Percentiles rank a stretch among this genome's conserved stretches.
Conservation (phyloP, 1,284 basidiomycete species). For the Marasmius tenuissimus region DNA sequence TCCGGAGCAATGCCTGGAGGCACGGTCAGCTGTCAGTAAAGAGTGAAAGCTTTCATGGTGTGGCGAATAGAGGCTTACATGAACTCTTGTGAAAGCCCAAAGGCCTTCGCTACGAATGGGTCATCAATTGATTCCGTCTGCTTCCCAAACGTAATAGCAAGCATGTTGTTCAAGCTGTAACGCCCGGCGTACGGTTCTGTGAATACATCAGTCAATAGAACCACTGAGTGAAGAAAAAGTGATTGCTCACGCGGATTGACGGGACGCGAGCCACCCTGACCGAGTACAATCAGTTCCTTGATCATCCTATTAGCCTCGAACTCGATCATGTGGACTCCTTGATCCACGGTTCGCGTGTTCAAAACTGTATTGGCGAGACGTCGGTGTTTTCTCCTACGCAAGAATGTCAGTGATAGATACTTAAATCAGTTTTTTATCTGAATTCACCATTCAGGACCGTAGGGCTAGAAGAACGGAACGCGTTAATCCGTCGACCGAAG, state of each 20-base stretch:
- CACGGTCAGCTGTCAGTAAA: background rate
- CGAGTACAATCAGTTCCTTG: constrained; percentile 30
- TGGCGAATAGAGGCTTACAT: constrained; percentile 23
- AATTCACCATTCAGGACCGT: background rate
- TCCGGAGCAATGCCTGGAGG: constrained; percentile 24
- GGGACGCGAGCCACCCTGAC: constrained; percentile 28
- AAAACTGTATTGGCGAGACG: constrained; percentile 33
- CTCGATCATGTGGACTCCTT: constrained; percentile 33
- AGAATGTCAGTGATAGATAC: background rate
- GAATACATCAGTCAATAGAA: background rate
- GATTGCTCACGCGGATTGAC: constrained; percentile 36
- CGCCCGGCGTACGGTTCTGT: constrained; percentile 5
- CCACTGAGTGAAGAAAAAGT: constrained; percentile 26
- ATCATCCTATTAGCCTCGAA: constrained; percentile 36
- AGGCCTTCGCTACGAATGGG: constrained; percentile 30
- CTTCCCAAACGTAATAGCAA: constrained; percentile 35
- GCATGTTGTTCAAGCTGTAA: constrained; percentile 31
- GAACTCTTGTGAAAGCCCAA: constrained; percentile 34
- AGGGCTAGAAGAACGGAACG: background rate
- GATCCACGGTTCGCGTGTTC: constrained; percentile 30
- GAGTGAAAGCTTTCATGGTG: background rate
- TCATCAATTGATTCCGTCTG: constrained; percentile 31
- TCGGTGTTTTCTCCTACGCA: constrained; percentile 39
- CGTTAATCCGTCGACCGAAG: background rate
- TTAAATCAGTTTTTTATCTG: background rate